Evolutionary conservation across 257 asterid species (phyloP).

Genomic region (Solanum ossicruentum): DNA sequence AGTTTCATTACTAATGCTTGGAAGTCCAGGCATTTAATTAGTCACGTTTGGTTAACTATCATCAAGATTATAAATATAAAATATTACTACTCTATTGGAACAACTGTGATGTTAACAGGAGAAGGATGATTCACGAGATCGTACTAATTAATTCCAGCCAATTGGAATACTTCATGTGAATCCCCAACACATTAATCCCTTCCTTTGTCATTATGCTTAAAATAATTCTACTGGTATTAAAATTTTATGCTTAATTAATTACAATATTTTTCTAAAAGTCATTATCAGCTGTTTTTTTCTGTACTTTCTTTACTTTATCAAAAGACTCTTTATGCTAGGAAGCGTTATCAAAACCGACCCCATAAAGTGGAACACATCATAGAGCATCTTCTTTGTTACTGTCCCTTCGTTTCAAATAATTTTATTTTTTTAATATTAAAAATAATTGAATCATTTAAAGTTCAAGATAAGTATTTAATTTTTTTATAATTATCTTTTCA

Average conservation of each 20-base stretch:
- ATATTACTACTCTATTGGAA: neutral
- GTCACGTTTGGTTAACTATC: neutral
- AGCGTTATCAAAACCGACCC: neutral
- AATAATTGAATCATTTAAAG: too few species aligned
- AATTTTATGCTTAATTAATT: neutral
- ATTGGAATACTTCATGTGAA: neutral
- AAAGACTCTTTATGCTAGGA: neutral
- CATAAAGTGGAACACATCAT: neutral
- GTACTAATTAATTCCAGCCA: neutral
- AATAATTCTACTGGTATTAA: neutral
- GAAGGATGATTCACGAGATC: neutral
- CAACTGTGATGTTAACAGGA: neutral
- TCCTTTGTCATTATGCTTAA: neutral
- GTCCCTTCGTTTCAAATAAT: too few species aligned
- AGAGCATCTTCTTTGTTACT: neutral
- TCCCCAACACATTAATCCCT: neutral
- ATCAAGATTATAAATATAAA: neutral
- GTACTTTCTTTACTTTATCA: neutral
- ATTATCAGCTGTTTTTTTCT: neutral
- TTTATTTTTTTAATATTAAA: too few species aligned
- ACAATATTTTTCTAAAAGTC: neutral
- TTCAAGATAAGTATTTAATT: too few species aligned
- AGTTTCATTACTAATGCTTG: neutral
- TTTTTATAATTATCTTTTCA: too few species aligned
- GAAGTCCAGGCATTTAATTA: neutral